Conservation (phyloP, 163 green algal species). For the Scenedesmus sp. region DNA sequence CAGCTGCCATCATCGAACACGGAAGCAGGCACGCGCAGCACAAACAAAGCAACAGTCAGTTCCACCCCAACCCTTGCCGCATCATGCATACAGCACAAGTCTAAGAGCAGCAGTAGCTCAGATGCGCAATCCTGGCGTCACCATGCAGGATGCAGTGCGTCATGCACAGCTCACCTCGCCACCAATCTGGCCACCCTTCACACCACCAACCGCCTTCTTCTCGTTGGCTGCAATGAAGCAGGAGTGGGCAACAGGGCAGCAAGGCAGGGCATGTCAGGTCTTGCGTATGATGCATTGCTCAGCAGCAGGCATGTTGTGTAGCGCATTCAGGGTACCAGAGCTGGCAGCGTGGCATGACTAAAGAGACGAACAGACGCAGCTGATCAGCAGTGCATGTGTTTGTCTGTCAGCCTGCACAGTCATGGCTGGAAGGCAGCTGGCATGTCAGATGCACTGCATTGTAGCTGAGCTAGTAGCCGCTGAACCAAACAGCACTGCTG, state of each 20-base stretch:
- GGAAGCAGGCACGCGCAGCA: neutral
- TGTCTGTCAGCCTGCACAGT: neutral
- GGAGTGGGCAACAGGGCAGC: neutral
- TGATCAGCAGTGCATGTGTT: neutral
- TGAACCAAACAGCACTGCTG: neutral
- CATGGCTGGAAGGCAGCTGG: neutral
- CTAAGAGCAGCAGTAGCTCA: too few species aligned
- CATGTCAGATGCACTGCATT: neutral
- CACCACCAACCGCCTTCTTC: constrained; percentile 34
- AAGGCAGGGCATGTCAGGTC: neutral
- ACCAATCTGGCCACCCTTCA: constrained; percentile 22
- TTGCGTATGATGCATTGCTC: too few species aligned
- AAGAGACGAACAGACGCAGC: neutral
- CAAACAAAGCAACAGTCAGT: neutral
- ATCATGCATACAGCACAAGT: neutral
- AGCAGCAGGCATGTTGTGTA: neutral
- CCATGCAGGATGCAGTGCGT: neutral
- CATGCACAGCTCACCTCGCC: neutral
- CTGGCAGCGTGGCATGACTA: too few species aligned
- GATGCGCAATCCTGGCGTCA: neutral
- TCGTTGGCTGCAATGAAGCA: constrained; percentile 6
- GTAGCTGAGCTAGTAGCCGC: neutral
- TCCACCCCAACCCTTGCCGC: neutral
- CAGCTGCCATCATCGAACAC: neutral
- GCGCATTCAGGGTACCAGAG: neutral